Evolutionary conservation across 176 grass and related monocot genomes (phyloP), one percentile per base, ranked within the genome.

Genomic region (Oryza meyeriana): DNA sequence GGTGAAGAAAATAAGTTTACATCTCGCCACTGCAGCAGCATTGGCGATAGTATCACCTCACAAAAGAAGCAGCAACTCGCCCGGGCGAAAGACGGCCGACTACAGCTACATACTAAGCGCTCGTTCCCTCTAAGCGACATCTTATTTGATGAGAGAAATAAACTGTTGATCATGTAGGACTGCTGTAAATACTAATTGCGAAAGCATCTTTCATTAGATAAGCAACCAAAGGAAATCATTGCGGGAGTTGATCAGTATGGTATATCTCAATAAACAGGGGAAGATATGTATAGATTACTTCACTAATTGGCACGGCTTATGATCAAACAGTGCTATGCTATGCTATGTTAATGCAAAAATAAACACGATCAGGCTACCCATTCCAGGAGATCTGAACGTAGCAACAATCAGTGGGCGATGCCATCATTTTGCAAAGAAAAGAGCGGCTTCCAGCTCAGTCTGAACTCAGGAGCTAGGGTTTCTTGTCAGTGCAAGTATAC

Each of bases 401-500:
- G 71, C 41, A 35, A 72, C 65, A 34, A 77, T 85, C 65, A 66
- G 41, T 77, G 78, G 80, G 64, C 64, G 82, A 66, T 18, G 26
- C 64, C 72, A 85, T 89, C 87, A 81, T 45, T 45, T 77, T 85
- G 34, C 34, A 26, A 58, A 22, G 71, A 64, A 18, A 55, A 75
- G n/a, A 59, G 72, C 81, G 72, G 5, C 35, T 18, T 89, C 78
- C 83, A 89, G 83, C 78, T 85, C 77, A 68, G 22, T 61, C 8
- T 64, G 55, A 38, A 55, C 14, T n/a, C 64, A 20, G 12, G 55
- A 40, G 50, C 64, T 25, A 64, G 38, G 76, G 17, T 69, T 88
- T 78, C 65, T 22, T 7, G 64, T 55, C 64, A 27, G 71, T 61
- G 45, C 42, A 12, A 63, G 27, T 44, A 63, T 63, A 28, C 45